Evolutionary conservation across 495 filamentous ascomycete species (phyloP), one percentile per base, ranked within the genome.

Genomic region (Penicillium chermesinum): DNA sequence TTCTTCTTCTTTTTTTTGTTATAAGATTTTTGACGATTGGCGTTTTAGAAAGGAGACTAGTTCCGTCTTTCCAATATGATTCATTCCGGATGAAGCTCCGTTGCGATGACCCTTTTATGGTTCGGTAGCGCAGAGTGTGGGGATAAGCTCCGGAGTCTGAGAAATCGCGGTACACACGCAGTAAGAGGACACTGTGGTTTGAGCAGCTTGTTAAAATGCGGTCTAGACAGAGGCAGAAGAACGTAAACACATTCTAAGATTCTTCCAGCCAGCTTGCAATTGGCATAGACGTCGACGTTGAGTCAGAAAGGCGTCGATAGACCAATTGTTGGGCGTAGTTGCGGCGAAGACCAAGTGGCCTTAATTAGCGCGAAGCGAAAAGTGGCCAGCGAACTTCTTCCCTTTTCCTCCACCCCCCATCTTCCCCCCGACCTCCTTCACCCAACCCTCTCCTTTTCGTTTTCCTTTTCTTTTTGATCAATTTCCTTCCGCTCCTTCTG

Each of bases 301-400:
- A 44, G 41, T 44, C 41, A 44, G 7, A 41, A 30, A 15, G 17
- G 10, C 6, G n/a, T 8, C 22, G 27, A 13, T 7, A 32, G 41
- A 32, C 25, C 17, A 32, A 32, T 12, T 44, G 32, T 30, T 10
- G 32, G 38, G 38, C 38, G 22, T 50, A 53, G 36, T 44, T 52
- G 54, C 52, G 50, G 53, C 46, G 56, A 66, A 64, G 66, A 69
- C 66, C 68, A 72, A 70, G 67, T 72, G 67, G 58, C 69, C 69
- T 70, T 61, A 66, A 66, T 69, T 46, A 72, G 67, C 67, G 69
- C 54, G 62, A 58, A 63, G 61, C 63, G 62, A 62, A 69, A 70
- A 46, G 65, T 70, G 69, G 67, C 67, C 69, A 72, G 63, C 66
- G 63, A 70, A 58, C 56, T 40, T 50, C 54, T 55, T 59, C 58